Base-by-base conservation (phyloP, 2,329 filamentous ascomycete species). In the Diaporthe destruens region DNA sequence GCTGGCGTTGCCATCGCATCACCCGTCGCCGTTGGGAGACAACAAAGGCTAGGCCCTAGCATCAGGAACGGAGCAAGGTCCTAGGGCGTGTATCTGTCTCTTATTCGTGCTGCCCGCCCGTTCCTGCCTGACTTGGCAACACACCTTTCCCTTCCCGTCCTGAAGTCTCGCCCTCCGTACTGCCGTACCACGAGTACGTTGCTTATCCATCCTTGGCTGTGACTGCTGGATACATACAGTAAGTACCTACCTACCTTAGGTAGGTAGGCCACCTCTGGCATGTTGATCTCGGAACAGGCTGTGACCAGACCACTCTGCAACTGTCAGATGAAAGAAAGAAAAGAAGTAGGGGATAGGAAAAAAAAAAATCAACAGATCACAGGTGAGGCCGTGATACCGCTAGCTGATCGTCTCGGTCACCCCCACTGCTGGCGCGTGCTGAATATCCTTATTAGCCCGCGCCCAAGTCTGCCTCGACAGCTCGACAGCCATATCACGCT, bases 51-150 rank as follows among this genome's bases (percentile, higher is more conserved):
- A 36, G 42, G 61, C 61, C 61, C 44, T 65, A 25, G 44, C 44
- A 51, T 36, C 61, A 51, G 61, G 61, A 65, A 65, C 61, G 61
- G 61, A 51, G 44, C 44, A 29, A 63, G 29, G 25, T 49, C 25
- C 42, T 63, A 49, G 59, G n/a, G 42, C 59, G 61, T 65, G 61
- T 29, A 36, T 65, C 61, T 51, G 61, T 65, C 61, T 65, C 61
- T 65, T 65, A 51, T 65, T 65, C 44, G 61, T 65, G 61, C 61
- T 51, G 61, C 61, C 59, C 61, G 61, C 61, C 61, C 61, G 61
- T 65, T 65, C 61, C 44, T 51, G 61, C 61, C 61, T 65, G 44
- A 51, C 44, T 51, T 65, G 44, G 61, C 61, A 32, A 11, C 44
- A 47, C 61, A 29, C 61, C n/a, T 65, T 65, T 8, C 61, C 61